These are phyloP conservation scores for Hygrophila difformis DNA, from an alignment of 257 asterid species.

Conservation along the genomic window DNA sequence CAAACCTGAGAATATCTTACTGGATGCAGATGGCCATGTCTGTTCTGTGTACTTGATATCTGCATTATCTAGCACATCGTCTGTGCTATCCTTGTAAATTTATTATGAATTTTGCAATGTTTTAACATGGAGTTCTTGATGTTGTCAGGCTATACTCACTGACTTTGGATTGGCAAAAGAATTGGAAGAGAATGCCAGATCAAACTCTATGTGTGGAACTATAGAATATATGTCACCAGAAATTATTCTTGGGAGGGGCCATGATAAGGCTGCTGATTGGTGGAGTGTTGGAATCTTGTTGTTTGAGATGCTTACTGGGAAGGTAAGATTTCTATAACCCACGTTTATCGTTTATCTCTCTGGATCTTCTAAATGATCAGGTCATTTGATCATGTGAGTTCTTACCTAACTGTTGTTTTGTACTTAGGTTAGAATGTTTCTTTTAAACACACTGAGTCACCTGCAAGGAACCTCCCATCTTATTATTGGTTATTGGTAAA, in stretches of 20 bases:
- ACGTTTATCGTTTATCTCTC: too few relatives aligned
- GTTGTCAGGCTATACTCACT: conserved; percentile 55
- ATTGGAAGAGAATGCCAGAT: conserved; percentile 49
- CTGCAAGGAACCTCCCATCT: too few relatives aligned
- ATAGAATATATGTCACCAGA: conserved; percentile 85
- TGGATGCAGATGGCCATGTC: conserved; percentile 80
- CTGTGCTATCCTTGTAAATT: neutral
- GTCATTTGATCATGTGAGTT: too few relatives aligned
- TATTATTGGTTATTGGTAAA: too few relatives aligned
- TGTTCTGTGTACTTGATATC: too few relatives aligned
- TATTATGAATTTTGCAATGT: neutral
- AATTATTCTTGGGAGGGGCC: conserved; percentile 64
- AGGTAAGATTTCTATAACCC: conserved; percentile 32
- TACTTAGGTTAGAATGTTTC: too few relatives aligned
- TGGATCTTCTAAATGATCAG: too few relatives aligned
- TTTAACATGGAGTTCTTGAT: neutral
- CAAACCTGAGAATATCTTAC: conserved; percentile 67
- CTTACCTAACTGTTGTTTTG: too few relatives aligned
- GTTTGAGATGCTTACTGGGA: conserved; percentile 74
- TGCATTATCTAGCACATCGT: too few relatives aligned
- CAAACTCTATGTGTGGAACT: conserved; percentile 84
- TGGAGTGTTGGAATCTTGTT: conserved; percentile 78
- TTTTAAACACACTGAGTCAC: too few relatives aligned
- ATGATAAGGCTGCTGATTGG: conserved; percentile 87
- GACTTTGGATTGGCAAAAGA: conserved; percentile 80